Conservation (phyloP, 768 basidiomycete genomes). For the Lactarius quietus region DNA sequence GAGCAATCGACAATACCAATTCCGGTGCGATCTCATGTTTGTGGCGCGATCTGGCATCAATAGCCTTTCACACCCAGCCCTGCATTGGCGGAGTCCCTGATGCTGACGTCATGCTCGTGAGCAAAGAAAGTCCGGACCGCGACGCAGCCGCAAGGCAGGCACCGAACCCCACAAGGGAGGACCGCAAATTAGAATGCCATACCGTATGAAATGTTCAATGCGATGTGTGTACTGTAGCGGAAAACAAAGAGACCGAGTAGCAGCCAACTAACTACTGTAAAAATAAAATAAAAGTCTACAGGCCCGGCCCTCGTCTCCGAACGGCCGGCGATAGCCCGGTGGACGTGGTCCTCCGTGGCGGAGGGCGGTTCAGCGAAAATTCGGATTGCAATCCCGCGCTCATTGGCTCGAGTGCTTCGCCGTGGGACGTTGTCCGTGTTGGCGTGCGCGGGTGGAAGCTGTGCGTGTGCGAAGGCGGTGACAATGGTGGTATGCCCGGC, state of each 20-base stretch:
- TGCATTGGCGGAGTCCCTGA: background rate
- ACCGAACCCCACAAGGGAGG: too few species aligned
- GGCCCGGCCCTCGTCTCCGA: slow-evolving; percentile 17
- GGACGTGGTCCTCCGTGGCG: slow-evolving; percentile 28
- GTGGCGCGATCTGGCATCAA: background rate
- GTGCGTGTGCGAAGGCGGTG: slow-evolving; percentile 25
- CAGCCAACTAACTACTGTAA: background rate
- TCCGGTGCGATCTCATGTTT: background rate
- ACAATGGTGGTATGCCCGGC: slow-evolving; percentile 32
- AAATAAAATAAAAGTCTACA: background rate
- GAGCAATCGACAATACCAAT: background rate
- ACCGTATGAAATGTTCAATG: too few species aligned
- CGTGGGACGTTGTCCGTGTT: slow-evolving; percentile 20
- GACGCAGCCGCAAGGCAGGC: background rate
- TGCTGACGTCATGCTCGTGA: background rate
- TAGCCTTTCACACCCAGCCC: background rate
- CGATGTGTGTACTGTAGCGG: background rate
- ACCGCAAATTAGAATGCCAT: background rate
- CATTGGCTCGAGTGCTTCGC: slow-evolving; percentile 19
- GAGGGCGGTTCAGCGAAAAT: slow-evolving; percentile 26
- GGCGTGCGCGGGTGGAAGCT: slow-evolving; percentile 25
- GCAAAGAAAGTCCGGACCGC: background rate
- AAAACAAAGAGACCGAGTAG: background rate
- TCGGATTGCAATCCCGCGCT: slow-evolving; percentile 26
- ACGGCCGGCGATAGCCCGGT: background rate